Percentiles rank a stretch among this genome's conserved stretches.
phyloP scores from a whole-genome alignment of 2,329 filamentous ascomycete genomes.

The Hymenoscyphus fraxineus region DNA sequence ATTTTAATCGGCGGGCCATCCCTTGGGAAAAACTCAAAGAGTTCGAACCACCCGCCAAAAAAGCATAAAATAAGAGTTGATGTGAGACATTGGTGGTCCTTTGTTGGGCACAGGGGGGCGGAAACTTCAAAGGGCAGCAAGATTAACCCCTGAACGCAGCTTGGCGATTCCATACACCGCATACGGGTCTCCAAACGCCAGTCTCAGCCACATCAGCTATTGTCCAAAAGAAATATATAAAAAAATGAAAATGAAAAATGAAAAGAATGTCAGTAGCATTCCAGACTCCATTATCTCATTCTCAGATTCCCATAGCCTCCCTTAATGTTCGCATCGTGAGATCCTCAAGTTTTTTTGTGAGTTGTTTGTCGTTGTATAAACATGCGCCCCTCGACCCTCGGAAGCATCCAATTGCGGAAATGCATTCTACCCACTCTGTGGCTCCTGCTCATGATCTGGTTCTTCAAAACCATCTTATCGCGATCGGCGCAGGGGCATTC shows the following conservation, averaged over 20 bases:
- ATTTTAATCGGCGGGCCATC: too few relatives aligned
- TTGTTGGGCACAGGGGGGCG: neutral
- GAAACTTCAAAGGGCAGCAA: neutral
- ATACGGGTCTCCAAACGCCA: neutral
- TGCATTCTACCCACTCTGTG: neutral
- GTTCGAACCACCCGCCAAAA: too few relatives aligned
- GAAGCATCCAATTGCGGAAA: conserved; percentile 6
- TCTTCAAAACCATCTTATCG: conserved; percentile 7
- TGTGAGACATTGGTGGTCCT: neutral
- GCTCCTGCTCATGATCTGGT: conserved; percentile 3
- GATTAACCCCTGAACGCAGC: neutral
- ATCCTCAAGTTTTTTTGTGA: neutral
- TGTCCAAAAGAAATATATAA: neutral
- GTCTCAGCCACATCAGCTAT: neutral
- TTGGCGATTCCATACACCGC: neutral
- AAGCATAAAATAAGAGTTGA: too few relatives aligned
- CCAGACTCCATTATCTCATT: neutral
- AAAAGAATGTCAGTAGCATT: too few relatives aligned
- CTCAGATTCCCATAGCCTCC: neutral
- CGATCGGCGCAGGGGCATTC: neutral
- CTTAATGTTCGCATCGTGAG: neutral
- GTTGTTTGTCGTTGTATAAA: neutral
- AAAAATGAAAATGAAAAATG: too few relatives aligned
- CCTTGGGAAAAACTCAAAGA: too few relatives aligned
- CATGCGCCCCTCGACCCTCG: neutral